phyloP scores from a whole-genome alignment of 768 basidiomycete species.

The Daedaleopsis sinensis region DNA sequence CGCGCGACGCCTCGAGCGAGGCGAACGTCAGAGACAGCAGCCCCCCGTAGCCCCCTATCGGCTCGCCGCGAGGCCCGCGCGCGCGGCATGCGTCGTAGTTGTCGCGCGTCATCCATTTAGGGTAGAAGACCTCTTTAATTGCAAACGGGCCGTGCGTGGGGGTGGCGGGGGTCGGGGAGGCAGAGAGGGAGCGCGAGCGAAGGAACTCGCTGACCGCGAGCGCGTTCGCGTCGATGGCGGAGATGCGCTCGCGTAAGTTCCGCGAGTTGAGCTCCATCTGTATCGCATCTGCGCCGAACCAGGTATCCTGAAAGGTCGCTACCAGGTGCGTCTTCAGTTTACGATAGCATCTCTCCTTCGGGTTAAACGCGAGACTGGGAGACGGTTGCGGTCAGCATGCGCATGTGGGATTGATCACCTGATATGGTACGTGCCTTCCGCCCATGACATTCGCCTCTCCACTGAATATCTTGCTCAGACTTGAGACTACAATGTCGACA shows the following conservation, averaged over 20 bases:
- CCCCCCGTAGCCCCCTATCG: constrained; percentile 72
- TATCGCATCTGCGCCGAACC: constrained; percentile 89
- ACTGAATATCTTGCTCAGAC: constrained; percentile 93
- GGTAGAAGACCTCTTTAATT: constrained; percentile 88
- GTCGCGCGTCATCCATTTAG: constrained; percentile 73
- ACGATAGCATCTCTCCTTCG: constrained; percentile 67
- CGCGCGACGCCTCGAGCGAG: constrained; percentile 61
- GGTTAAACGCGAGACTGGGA: constrained; percentile 86
- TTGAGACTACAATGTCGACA: constrained; percentile 89
- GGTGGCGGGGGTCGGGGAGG: constrained; percentile 20
- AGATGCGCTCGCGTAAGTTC: constrained; percentile 79
- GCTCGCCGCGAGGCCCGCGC: constrained; percentile 27
- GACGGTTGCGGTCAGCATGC: background rate
- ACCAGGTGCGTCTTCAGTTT: constrained; percentile 63
- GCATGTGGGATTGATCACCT: background rate
- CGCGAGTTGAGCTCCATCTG: constrained; percentile 99
- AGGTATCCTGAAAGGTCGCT: constrained; percentile 76
- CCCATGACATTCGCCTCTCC: constrained; percentile 97
- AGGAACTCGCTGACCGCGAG: constrained; percentile 83
- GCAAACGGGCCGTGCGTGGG: constrained; percentile 39
- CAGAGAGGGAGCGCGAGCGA: constrained; percentile 50
- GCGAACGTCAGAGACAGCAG: constrained; percentile 89
- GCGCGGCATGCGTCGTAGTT: constrained; percentile 76
- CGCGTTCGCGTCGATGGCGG: constrained; percentile 78
- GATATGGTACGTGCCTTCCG: constrained; percentile 67